Evolutionary conservation across 345 rosid genomes (phyloP).

Genomic region (Atalantia buxifolia): DNA sequence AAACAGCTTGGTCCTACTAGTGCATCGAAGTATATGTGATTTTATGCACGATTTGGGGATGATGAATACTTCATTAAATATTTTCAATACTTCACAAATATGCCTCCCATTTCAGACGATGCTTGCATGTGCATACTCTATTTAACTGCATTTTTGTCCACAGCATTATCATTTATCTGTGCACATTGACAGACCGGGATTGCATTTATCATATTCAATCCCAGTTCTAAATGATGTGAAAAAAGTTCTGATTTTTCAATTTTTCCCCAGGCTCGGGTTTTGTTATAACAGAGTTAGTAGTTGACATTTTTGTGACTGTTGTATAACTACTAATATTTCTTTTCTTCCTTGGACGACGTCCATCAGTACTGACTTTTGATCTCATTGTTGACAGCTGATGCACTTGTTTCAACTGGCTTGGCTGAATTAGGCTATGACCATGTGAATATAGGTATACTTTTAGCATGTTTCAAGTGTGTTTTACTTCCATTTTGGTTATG

Average conservation of each 20-base stretch:
- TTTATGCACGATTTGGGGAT: not conserved
- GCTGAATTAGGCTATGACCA: constrained; percentile 82
- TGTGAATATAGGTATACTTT: constrained; percentile 75
- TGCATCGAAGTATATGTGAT: not conserved
- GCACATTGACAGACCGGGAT: not conserved
- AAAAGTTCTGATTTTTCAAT: not conserved
- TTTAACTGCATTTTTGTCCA: not conserved
- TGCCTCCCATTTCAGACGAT: not conserved
- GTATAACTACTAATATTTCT: not conserved
- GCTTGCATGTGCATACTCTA: not conserved
- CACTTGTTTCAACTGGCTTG: constrained; percentile 85
- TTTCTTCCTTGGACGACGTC: constrained; percentile 6
- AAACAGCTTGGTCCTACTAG: not conserved
- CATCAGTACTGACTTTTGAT: constrained; percentile 15
- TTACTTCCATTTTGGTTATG: constrained; percentile 10
- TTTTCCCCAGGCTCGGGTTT: not conserved
- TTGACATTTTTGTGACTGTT: not conserved
- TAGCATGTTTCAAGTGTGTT: not conserved
- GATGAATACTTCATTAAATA: too few relatives aligned
- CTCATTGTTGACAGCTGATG: constrained; percentile 61
- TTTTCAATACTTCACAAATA: not conserved
- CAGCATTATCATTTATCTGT: not conserved
- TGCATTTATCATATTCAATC: too few relatives aligned
- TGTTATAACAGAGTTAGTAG: not conserved
- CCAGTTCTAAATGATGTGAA: not conserved